Percentiles rank a stretch among this genome's conserved stretches.
Conservation (phyloP, 129 eudicot genomes). For the Glebionis coronaria region DNA sequence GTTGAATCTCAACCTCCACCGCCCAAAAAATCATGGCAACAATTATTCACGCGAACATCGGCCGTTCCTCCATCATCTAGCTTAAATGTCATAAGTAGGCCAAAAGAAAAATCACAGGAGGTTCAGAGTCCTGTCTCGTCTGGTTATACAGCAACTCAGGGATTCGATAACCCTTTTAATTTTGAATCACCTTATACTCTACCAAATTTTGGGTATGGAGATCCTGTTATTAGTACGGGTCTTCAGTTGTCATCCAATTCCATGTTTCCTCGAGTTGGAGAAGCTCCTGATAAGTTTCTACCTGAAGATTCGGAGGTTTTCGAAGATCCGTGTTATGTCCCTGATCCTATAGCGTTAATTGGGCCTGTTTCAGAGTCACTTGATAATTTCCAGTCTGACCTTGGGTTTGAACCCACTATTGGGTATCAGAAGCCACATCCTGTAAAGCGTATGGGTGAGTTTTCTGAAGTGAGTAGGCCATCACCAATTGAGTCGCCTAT, state of each 20-base stretch:
- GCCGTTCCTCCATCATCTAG: conserved; percentile 43
- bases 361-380: conserved; percentile 94
- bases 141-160: conserved; percentile 32
- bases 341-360: conserved; percentile 74
- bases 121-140: conserved; percentile 41
- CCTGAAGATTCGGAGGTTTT: conserved; percentile 73
- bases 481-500: conserved; percentile 87
- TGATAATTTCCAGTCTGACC: conserved; percentile 72
- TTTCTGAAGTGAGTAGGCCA: conserved; percentile 57
- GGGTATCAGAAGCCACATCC: conserved; percentile 44
- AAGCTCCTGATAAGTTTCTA: conserved; percentile 37
- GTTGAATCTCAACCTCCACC: conserved; percentile 56
- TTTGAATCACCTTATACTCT: conserved; percentile 53
- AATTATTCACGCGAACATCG: conserved; percentile 63
- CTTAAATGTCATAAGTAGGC: conserved; percentile 63
- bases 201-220: conserved; percentile 40
- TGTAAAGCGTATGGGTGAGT: conserved; percentile 27
- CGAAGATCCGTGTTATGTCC: conserved; percentile 93
- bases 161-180: conserved; percentile 61
- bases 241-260: conserved; percentile 47
- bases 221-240: conserved; percentile 31
- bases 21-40: conserved; percentile 91
- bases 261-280: conserved; percentile 34
- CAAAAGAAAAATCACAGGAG: conserved; percentile 58
- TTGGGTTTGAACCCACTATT: conserved; percentile 51